Conservation (phyloP, 768 basidiomycete genomes). For the Auriculariales sp. region DNA sequence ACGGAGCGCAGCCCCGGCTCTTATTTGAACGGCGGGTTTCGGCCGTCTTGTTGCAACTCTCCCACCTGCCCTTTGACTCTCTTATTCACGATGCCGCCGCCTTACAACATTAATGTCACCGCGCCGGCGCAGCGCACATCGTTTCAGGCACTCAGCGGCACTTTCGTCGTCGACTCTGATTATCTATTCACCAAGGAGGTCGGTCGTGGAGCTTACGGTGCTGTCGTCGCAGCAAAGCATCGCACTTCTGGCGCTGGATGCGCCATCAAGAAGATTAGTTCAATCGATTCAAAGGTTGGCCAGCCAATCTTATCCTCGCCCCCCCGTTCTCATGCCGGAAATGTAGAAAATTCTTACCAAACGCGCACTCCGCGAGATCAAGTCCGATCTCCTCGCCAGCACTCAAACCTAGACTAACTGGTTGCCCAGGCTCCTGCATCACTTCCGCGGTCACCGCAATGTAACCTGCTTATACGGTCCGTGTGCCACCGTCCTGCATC, state of each 20-base stretch:
- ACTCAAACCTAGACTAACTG: neutral
- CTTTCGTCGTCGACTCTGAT: conserved; percentile 75
- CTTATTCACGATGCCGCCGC: no score
- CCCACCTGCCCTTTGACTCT: no score
- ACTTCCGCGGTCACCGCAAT: conserved; percentile 98
- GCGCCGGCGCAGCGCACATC: conserved; percentile 39
- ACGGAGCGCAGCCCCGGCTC: no score
- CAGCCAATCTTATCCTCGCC: neutral
- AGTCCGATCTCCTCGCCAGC: conserved; percentile 28
- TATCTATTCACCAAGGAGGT: conserved; percentile 95
- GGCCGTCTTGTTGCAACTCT: no score
- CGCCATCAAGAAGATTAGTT: conserved; percentile 93
- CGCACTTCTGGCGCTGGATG: conserved; percentile 75
- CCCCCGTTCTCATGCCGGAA: conserved; percentile 4
- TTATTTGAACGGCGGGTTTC: no score
- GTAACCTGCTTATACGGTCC: conserved; percentile 25
- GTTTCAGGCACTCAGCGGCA: conserved; percentile 74
- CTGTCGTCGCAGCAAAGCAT: conserved; percentile 77
- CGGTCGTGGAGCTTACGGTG: conserved; percentile 90
- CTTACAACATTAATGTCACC: no score
- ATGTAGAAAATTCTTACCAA: conserved; percentile 70
- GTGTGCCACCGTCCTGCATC: neutral
- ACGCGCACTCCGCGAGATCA: conserved; percentile 89
- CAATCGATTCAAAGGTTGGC: conserved; percentile 75
- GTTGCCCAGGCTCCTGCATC: conserved; percentile 62